phyloP scores from a whole-genome alignment of 2,329 filamentous ascomycete genomes.

The Leptosphaerulina australis region DNA sequence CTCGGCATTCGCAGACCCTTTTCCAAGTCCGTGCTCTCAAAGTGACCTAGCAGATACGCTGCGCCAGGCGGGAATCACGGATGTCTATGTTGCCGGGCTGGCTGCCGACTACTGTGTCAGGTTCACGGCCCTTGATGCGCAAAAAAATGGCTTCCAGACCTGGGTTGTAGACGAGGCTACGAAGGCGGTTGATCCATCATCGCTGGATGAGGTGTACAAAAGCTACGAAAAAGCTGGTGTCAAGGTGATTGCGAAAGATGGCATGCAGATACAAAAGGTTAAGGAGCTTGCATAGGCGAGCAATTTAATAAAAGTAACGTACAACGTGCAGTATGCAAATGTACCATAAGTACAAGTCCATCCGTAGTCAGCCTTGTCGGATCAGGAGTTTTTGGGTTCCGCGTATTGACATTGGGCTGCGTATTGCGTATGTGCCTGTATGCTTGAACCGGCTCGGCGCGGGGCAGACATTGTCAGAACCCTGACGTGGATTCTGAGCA shows the following conservation, averaged over 20 bases:
- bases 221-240: slow-evolving; percentile 67
- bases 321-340: slow-evolving; percentile 1
- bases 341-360: not conserved
- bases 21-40: slow-evolving; percentile 65
- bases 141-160: slow-evolving; percentile 74
- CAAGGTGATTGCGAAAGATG: slow-evolving; percentile 63
- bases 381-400: slow-evolving; percentile 13
- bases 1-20: slow-evolving; percentile 85
- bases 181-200: slow-evolving; percentile 67
- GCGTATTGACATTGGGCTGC: slow-evolving; percentile 21
- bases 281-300: slow-evolving; percentile 21
- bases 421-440: slow-evolving; percentile 5
- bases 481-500: slow-evolving; percentile 5
- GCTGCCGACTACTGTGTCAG: slow-evolving; percentile 91
- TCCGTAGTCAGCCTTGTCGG: slow-evolving; percentile 3
- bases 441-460: slow-evolving; percentile 1
- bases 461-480: slow-evolving; percentile 6
- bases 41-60: slow-evolving; percentile 68
- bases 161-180: slow-evolving; percentile 81
- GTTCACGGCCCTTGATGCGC: slow-evolving; percentile 78
- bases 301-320: not conserved
- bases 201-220: slow-evolving; percentile 62
- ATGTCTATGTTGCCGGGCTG: slow-evolving; percentile 85
- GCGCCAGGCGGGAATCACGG: slow-evolving; percentile 64
- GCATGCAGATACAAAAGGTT: slow-evolving; percentile 63